Conservation (phyloP, 192 early-diverging fungal species). For the Chytriomyces confervae region DNA sequence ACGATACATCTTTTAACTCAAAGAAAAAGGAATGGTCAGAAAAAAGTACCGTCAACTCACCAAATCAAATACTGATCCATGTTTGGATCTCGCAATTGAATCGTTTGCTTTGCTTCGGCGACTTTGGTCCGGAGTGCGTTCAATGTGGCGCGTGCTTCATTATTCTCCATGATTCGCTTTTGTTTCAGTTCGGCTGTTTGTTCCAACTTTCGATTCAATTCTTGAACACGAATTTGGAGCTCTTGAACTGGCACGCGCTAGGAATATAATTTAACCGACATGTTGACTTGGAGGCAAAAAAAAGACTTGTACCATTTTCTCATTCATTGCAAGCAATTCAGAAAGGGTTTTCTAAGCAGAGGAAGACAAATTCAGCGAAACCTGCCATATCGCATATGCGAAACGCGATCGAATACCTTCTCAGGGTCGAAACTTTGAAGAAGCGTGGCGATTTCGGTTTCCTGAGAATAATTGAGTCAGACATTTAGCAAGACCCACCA, state of each 20-base stretch:
- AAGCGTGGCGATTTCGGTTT: slow-evolving; percentile 8
- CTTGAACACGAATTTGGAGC: not conserved
- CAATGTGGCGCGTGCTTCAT: not conserved
- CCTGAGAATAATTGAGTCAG: not conserved
- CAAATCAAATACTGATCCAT: slow-evolving; percentile 30
- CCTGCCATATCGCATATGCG: not conserved
- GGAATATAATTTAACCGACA: not conserved
- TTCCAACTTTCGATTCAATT: not conserved
- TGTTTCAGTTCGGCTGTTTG: not conserved
- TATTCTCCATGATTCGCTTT: no score
- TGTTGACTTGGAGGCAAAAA: not conserved
- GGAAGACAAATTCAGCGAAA: not conserved
- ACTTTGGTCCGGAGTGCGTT: slow-evolving; percentile 11
- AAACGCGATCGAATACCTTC: slow-evolving; percentile 16
- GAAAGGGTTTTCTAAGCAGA: slow-evolving; percentile 19
- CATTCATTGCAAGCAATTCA: slow-evolving; percentile 13
- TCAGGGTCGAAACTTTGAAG: slow-evolving; percentile 22
- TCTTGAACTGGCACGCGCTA: slow-evolving; percentile 11
- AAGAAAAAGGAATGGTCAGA: not conserved
- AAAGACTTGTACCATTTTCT: slow-evolving; percentile 12
- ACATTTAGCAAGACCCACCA: not conserved
- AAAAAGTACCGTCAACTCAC: not conserved
- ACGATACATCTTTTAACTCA: no score
- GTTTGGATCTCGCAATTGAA: slow-evolving; percentile 24
- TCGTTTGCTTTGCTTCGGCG: slow-evolving; percentile 15